These are phyloP conservation scores for Globisporangium alternatum DNA, from an alignment of 352 stramenopile genomes.

Conservation along the genomic window DNA sequence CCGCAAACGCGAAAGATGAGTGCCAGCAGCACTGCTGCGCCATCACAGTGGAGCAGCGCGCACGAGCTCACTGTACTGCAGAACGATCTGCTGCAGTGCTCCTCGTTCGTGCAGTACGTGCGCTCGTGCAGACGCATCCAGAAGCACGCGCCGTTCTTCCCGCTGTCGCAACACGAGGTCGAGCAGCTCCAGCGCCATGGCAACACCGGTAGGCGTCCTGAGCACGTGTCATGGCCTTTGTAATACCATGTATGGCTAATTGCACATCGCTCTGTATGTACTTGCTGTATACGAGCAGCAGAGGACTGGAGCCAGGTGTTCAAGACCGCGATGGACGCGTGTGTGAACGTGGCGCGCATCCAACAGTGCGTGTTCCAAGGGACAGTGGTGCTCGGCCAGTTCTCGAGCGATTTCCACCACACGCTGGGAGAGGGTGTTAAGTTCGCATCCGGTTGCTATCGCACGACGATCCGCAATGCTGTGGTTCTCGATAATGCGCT, in stretches of 20 bases:
- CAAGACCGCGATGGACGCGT: slow-evolving; percentile 29
- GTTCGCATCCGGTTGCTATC: slow-evolving; percentile 65
- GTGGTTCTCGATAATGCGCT: slow-evolving; percentile 75
- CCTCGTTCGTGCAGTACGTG: slow-evolving; percentile 10
- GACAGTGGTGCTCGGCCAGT: slow-evolving; percentile 54
- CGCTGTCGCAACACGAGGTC: slow-evolving; percentile 50
- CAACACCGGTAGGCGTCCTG: slow-evolving; percentile 46
- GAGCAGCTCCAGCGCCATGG: slow-evolving; percentile 48
- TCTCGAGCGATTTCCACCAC: slow-evolving; percentile 29
- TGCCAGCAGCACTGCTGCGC: too few relatives aligned
- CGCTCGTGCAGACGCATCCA: not conserved
- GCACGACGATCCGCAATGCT: slow-evolving; percentile 53
- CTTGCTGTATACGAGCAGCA: slow-evolving; percentile 23
- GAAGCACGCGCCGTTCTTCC: slow-evolving; percentile 20
- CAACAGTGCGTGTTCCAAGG: slow-evolving; percentile 73
- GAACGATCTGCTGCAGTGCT: not conserved
- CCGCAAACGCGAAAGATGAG: too few relatives aligned
- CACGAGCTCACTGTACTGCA: slow-evolving; percentile 5
- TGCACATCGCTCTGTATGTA: slow-evolving; percentile 4
- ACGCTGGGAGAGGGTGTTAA: slow-evolving; percentile 48
- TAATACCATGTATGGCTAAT: not conserved
- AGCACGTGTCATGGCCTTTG: not conserved
- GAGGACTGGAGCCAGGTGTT: slow-evolving; percentile 57
- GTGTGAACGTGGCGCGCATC: slow-evolving; percentile 36
- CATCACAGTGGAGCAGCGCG: slow-evolving; percentile 6